Conservation (phyloP, 345 rosid species). For the Eucalyptus curtisii region DNA sequence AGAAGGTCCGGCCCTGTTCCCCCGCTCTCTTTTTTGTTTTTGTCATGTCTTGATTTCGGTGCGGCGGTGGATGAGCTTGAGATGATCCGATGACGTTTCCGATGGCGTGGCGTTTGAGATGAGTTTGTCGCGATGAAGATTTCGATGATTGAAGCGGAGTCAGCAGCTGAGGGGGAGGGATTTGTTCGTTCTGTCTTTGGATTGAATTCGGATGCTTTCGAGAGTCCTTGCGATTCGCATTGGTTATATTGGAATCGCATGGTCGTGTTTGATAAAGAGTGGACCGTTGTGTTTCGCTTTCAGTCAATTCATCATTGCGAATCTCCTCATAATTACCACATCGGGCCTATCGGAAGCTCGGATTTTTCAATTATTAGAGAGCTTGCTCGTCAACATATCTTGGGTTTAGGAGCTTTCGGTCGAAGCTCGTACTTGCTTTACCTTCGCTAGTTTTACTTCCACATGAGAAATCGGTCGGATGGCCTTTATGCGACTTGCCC, state of each 20-base stretch:
- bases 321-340: neutral
- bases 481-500: neutral
- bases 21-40: neutral
- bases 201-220: neutral
- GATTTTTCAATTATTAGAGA: neutral
- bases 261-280: neutral
- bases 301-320: neutral
- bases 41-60: neutral
- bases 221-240: neutral
- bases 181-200: neutral
- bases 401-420: neutral
- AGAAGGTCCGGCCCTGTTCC: conserved; percentile 24
- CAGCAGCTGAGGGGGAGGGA: neutral
- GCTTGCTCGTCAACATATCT: neutral
- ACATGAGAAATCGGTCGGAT: neutral
- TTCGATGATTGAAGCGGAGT: neutral
- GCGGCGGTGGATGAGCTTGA: neutral
- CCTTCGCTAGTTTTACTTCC: neutral
- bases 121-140: neutral
- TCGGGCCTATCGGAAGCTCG: neutral
- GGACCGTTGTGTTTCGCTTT: neutral
- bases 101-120: neutral
- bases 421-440: neutral
- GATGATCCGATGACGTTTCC: neutral
- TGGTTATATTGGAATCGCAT: neutral